These are phyloP conservation scores for Colletotrichum sp. DNA, from an alignment of 2,329 filamentous ascomycete genomes.

Conservation along the genomic window DNA sequence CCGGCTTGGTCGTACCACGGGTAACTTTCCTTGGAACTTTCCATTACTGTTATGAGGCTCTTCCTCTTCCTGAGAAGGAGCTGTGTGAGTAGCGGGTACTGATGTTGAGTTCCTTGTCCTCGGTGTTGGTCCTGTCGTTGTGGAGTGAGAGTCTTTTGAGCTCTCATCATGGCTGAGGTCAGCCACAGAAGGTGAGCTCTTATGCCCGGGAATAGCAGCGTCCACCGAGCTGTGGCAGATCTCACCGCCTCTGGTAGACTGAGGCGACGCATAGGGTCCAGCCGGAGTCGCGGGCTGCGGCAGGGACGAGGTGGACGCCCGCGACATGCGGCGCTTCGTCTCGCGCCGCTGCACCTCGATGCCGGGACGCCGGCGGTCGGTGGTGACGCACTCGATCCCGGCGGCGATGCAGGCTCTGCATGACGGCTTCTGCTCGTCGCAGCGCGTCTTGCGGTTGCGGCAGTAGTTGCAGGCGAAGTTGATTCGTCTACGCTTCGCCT, in stretches of 20 bases:
- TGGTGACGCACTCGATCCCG: conserved; percentile 28
- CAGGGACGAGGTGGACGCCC: background rate
- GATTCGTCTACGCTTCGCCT: conserved; percentile 6
- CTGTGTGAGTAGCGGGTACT: background rate
- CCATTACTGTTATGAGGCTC: background rate
- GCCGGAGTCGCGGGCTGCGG: background rate
- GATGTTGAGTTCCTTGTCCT: background rate
- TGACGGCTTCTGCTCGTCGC: conserved; percentile 30
- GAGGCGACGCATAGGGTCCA: background rate
- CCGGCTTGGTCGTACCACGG: conserved; percentile 10
- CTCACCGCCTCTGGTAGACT: background rate
- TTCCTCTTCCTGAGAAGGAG: background rate
- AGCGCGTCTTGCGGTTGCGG: conserved; percentile 33
- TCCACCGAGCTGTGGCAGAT: background rate
- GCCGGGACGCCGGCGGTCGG: conserved; percentile 28
- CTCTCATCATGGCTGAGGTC: background rate
- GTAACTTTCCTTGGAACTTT: conserved; percentile 14
- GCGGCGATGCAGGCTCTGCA: conserved; percentile 35
- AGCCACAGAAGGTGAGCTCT: background rate
- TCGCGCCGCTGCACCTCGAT: conserved; percentile 18
- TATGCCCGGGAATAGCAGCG: background rate
- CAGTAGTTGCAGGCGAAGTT: conserved; percentile 30
- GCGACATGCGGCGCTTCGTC: conserved; percentile 3
- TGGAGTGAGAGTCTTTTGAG: background rate
- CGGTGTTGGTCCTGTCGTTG: background rate